Conservation (phyloP, 768 basidiomycete species). For the Pulveroboletus sp. region DNA sequence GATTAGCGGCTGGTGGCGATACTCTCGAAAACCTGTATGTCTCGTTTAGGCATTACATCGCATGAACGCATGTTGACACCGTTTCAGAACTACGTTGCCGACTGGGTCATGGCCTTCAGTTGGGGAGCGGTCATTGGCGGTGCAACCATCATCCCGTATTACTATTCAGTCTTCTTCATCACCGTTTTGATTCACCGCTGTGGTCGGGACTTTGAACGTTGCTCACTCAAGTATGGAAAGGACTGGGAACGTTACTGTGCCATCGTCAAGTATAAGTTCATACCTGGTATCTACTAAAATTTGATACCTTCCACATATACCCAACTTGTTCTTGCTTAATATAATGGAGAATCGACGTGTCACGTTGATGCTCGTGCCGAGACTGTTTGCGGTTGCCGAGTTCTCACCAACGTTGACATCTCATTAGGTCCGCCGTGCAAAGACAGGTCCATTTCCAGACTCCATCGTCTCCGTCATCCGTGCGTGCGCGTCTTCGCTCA, state of each 20-base stretch:
- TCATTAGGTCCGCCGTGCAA: slow-evolving; percentile 3
- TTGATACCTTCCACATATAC: slow-evolving; percentile 12
- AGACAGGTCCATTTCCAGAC: slow-evolving; percentile 1
- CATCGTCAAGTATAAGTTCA: slow-evolving; percentile 87
- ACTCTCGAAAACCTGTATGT: slow-evolving; percentile 86
- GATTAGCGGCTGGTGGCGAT: slow-evolving; percentile 92
- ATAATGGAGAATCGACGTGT: slow-evolving; percentile 6
- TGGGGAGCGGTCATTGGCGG: slow-evolving; percentile 81
- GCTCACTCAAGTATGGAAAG: slow-evolving; percentile 87
- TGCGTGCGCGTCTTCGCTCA: slow-evolving; percentile 4
- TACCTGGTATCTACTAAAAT: slow-evolving; percentile 75
- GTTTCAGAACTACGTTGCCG: slow-evolving; percentile 84
- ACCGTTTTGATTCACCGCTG: slow-evolving; percentile 88
- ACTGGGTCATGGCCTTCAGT: slow-evolving; percentile 80
- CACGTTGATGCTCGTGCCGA: slow-evolving; percentile 7
- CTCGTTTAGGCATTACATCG: neutral
- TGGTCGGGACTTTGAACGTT: slow-evolving; percentile 93
- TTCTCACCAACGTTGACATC: slow-evolving; percentile 28
- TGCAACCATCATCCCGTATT: slow-evolving; percentile 85
- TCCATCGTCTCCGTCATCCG: slow-evolving; percentile 11
- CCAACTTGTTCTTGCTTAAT: slow-evolving; percentile 3
- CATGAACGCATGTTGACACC: neutral
- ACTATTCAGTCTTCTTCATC: slow-evolving; percentile 96
- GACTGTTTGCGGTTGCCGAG: slow-evolving; percentile 2
- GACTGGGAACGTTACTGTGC: slow-evolving; percentile 91